These are phyloP conservation scores for Pisolithus albus DNA, from an alignment of 768 basidiomycete genomes.

Conservation along the genomic window DNA sequence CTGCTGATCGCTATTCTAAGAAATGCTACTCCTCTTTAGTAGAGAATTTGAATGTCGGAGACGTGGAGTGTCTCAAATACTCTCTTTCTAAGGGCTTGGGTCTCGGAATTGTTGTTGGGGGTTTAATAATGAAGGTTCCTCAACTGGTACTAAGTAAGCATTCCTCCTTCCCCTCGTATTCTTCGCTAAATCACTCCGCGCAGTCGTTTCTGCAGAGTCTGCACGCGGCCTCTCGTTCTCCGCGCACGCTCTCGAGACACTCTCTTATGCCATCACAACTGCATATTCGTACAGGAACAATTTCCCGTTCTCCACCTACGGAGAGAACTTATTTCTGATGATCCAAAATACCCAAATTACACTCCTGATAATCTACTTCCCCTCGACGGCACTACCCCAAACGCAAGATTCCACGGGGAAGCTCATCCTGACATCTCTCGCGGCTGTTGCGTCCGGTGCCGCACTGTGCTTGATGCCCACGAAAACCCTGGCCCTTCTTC, in stretches of 20 bases:
- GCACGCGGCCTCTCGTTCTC: constrained; percentile 84
- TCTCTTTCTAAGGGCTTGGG: constrained; percentile 89
- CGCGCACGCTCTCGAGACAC: constrained; percentile 86
- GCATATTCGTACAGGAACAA: constrained; percentile 78
- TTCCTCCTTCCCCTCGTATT: background rate
- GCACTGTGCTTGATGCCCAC: constrained; percentile 44
- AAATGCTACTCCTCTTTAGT: constrained; percentile 88
- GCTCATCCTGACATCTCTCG: constrained; percentile 26
- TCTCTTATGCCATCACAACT: constrained; percentile 83
- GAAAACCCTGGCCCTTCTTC: constrained; percentile 56
- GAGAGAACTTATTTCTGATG: constrained; percentile 92
- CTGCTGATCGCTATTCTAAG: constrained; percentile 30
- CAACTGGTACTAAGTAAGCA: constrained; percentile 78
- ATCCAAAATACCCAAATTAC: constrained; percentile 86
- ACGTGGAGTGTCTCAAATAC: constrained; percentile 85
- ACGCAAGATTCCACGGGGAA: constrained; percentile 23
- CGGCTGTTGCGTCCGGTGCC: constrained; percentile 30
- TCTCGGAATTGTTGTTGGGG: constrained; percentile 86
- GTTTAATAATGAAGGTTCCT: constrained; percentile 93
- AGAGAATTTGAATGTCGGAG: constrained; percentile 71
- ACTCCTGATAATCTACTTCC: constrained; percentile 73
- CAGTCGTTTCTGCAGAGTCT: constrained; percentile 67
- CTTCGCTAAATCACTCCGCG: constrained; percentile 1
- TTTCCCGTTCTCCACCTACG: constrained; percentile 96
- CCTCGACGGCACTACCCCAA: constrained; percentile 25